Conservation (phyloP, 352 stramenopile genomes). For the Pythium aquatile region DNA sequence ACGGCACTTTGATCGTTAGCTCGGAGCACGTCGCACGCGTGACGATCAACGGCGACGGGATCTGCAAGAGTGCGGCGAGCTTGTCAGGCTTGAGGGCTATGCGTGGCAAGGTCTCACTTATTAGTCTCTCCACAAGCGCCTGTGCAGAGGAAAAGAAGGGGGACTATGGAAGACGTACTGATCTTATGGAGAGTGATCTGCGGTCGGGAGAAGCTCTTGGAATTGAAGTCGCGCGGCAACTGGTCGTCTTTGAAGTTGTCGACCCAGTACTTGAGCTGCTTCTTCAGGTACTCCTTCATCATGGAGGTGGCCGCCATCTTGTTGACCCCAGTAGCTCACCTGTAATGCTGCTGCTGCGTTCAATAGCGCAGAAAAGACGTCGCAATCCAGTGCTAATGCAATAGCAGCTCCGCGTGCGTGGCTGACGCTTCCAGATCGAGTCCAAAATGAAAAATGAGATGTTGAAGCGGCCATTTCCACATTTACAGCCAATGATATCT, state of each 20-base stretch:
- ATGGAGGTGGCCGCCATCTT: conserved; percentile 33
- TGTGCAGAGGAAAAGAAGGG: not conserved
- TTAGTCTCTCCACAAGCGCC: not conserved
- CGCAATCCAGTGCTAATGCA: not conserved
- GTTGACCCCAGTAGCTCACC: not conserved
- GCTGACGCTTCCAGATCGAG: not conserved
- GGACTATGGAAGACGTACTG: conserved; percentile 26
- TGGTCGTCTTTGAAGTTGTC: conserved; percentile 59
- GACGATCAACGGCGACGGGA: conserved; percentile 49
- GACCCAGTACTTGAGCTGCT: conserved; percentile 65
- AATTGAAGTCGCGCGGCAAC: conserved; percentile 54
- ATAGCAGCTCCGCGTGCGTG: not conserved
- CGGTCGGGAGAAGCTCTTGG: conserved; percentile 44
- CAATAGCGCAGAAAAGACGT: not conserved
- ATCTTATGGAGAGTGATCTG: conserved; percentile 52
- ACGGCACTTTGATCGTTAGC: conserved; percentile 55
- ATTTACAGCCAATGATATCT: not conserved
- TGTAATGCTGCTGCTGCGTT: not conserved
- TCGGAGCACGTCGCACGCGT: conserved; percentile 53
- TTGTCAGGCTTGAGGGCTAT: conserved; percentile 69
- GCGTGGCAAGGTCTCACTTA: not conserved
- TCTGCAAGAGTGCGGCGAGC: conserved; percentile 40
- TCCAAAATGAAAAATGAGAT: not conserved
- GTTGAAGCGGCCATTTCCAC: not conserved
- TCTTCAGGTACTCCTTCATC: conserved; percentile 76